These are phyloP conservation scores for Prasinococcaceae sp. DNA, from an alignment of 139 green algal species.

Conservation along the genomic window DNA sequence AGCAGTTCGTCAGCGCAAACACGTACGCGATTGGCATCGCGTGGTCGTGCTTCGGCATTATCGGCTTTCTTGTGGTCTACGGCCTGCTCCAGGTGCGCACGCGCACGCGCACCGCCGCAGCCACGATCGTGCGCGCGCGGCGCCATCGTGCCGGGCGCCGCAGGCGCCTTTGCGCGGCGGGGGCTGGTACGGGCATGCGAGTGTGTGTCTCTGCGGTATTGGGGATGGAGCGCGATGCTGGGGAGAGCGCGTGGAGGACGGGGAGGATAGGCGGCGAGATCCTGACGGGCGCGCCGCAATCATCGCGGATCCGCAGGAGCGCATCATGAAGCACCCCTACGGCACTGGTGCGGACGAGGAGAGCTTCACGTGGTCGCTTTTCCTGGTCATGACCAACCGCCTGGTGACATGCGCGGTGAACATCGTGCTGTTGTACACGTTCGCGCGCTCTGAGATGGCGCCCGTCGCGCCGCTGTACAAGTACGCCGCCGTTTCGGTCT, in stretches of 20 bases:
- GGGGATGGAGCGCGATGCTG: background rate
- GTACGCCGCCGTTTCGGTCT: conserved; percentile 60
- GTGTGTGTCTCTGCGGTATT: background rate
- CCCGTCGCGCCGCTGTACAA: conserved; percentile 41
- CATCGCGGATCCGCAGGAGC: conserved; percentile 52
- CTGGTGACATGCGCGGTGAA: conserved; percentile 49
- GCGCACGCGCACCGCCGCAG: no score
- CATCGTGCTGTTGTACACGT: conserved; percentile 6
- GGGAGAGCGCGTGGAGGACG: no score
- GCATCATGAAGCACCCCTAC: conserved; percentile 67
- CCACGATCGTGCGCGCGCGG: conserved; percentile 5
- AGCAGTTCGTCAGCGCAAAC: no score
- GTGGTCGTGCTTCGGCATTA: conserved; percentile 27
- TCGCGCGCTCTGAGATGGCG: conserved; percentile 1
- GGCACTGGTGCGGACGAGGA: conserved; percentile 31
- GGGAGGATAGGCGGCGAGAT: background rate
- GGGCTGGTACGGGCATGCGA: background rate
- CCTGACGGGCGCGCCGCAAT: background rate
- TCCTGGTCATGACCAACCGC: conserved; percentile 91
- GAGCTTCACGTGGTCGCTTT: conserved; percentile 75
- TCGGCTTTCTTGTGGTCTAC: conserved; percentile 62
- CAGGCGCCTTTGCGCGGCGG: no score
- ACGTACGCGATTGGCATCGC: no score
- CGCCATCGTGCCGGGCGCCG: no score
- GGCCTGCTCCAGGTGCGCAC: conserved; percentile 56